phyloP scores from a whole-genome alignment of 1,139 yeast species.

The Eremothecium cymbalariae region DNA sequence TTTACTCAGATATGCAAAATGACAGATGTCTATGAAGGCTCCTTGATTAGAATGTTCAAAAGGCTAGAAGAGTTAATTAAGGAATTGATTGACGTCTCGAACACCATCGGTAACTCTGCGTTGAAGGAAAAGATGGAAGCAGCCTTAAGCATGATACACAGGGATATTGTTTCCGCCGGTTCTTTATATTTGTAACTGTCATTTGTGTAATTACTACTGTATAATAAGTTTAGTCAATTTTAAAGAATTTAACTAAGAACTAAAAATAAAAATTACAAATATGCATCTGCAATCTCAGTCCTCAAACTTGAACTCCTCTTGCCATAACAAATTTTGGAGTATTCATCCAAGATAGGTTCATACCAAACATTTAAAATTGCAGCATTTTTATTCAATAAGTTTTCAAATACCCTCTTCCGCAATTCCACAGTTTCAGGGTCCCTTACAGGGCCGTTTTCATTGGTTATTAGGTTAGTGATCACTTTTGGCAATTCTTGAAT shows the following conservation, averaged over 20 bases:
- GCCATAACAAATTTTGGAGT: conserved; percentile 17
- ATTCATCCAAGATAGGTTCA: conserved; percentile 25
- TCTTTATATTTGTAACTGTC: conserved; percentile 48
- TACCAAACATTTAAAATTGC: conserved; percentile 30
- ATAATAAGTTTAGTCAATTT: background rate
- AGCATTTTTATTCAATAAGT: conserved; percentile 19
- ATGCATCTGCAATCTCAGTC: conserved; percentile 8
- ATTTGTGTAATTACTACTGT: background rate
- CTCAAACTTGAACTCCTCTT: background rate
- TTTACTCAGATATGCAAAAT: conserved; percentile 95
- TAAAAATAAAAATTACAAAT: conserved; percentile 4
- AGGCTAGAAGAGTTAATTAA: conserved; percentile 87
- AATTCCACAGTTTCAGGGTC: conserved; percentile 31
- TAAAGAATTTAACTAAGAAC: background rate
- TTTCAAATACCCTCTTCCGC: conserved; percentile 27
- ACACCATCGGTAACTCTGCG: conserved; percentile 82
- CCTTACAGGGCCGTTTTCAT: conserved; percentile 20
- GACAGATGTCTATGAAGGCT: conserved; percentile 98
- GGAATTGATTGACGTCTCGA: conserved; percentile 85
- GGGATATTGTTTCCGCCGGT: conserved; percentile 96
- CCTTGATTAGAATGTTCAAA: conserved; percentile 86
- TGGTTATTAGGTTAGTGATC: conserved; percentile 30
- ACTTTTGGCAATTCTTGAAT: conserved; percentile 28
- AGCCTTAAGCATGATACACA: conserved; percentile 75
- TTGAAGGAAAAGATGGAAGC: conserved; percentile 84